Percentiles rank a stretch among this genome's conserved stretches.
phyloP scores from a whole-genome alignment of 345 rosid species.

The Citrus trifoliata region DNA sequence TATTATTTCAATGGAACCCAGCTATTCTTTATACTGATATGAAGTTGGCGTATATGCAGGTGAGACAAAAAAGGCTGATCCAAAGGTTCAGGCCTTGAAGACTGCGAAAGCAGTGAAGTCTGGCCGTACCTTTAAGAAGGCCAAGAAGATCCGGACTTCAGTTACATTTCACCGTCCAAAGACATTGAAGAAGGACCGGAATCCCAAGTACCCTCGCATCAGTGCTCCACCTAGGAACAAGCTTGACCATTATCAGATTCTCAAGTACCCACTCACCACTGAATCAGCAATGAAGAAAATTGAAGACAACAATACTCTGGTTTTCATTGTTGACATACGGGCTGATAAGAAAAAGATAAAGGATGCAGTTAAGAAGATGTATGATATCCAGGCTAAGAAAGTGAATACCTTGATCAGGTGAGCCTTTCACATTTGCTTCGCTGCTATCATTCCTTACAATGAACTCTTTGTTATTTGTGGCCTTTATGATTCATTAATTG shows the following conservation, averaged over 20 bases:
- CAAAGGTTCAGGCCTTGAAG: conserved; percentile 87
- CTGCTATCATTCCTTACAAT: neutral
- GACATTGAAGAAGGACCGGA: conserved; percentile 79
- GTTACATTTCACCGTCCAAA: conserved; percentile 92
- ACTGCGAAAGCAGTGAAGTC: conserved; percentile 86
- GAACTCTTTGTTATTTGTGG: neutral
- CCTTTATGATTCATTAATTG: neutral
- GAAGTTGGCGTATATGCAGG: conserved; percentile 20
- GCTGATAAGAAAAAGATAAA: conserved; percentile 93
- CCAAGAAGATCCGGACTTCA: conserved; percentile 73
- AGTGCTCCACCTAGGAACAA: conserved; percentile 92
- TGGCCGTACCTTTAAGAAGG: conserved; percentile 70
- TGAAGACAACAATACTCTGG: conserved; percentile 92
- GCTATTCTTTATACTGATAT: neutral
- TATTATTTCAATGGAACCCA: neutral
- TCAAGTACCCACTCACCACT: conserved; percentile 89
- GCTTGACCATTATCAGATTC: conserved; percentile 88
- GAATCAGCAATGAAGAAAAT: conserved; percentile 96
- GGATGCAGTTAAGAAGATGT: conserved; percentile 93
- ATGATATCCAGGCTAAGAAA: conserved; percentile 89
- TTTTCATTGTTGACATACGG: conserved; percentile 91
- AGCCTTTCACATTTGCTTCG: neutral
- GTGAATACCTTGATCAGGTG: conserved; percentile 95
- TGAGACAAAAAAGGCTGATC: conserved; percentile 65
- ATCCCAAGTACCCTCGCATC: conserved; percentile 70